These are phyloP conservation scores for Phytophthora chlamydospora DNA, from an alignment of 352 stramenopile species.

Conservation along the genomic window DNA sequence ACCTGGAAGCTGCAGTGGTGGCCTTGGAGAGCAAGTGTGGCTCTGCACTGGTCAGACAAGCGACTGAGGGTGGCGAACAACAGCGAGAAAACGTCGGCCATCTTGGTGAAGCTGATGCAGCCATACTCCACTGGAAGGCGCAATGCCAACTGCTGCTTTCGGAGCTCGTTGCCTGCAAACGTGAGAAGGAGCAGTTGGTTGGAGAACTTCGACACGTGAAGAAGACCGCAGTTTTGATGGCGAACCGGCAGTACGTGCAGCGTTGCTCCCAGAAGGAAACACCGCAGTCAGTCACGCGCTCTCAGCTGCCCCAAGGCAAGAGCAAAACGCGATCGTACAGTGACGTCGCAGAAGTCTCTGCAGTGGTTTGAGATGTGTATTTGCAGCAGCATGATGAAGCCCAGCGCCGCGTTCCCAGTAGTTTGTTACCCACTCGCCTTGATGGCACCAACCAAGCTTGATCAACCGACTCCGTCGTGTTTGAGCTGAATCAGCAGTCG, in stretches of 20 bases:
- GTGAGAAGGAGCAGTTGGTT: conserved; percentile 24
- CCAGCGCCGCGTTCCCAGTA: too few relatives aligned
- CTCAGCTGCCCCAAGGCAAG: conserved; percentile 2
- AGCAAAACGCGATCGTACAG: conserved; percentile 30
- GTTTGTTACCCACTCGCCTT: too few relatives aligned
- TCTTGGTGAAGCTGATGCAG: conserved; percentile 25
- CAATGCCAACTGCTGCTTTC: conserved; percentile 21
- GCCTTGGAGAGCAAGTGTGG: conserved; percentile 7
- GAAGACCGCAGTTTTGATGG: conserved; percentile 33
- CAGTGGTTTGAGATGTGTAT: conserved; percentile 2
- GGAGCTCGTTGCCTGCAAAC: conserved; percentile 15
- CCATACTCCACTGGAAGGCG: conserved; percentile 21
- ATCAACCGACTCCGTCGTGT: too few relatives aligned
- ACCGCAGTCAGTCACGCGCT: not conserved
- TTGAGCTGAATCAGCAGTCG: too few relatives aligned
- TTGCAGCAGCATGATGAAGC: too few relatives aligned
- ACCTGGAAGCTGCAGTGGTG: conserved; percentile 24
- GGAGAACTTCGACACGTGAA: conserved; percentile 31
- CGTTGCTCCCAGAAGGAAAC: conserved; percentile 8
- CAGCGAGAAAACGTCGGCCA: conserved; percentile 11
- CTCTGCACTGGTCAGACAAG: conserved; percentile 5
- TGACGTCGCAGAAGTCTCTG: conserved; percentile 12
- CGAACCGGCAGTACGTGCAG: conserved; percentile 27
- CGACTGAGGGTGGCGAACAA: too few relatives aligned
- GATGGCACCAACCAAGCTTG: too few relatives aligned